A percentile compares a stretch with the other conserved stretches of the same genome.
These are phyloP conservation scores for Tripterygium wilfordii DNA, from an alignment of 177 flowering plant genomes.

Conservation along the genomic window DNA sequence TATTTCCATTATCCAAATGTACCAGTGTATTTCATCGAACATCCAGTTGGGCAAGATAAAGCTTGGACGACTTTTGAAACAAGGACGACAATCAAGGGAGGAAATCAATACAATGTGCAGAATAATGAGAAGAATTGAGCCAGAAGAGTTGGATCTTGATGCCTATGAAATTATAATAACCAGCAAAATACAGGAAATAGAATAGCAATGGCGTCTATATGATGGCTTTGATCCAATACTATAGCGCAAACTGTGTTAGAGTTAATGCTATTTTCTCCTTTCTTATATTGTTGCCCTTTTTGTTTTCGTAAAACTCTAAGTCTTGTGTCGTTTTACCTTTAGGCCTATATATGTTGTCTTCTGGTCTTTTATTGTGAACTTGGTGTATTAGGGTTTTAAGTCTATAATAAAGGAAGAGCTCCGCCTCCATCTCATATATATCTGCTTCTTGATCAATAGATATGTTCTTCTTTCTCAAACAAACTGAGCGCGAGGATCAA, in stretches of 20 bases:
- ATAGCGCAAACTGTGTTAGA: slow-evolving; percentile 79
- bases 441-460: too few species aligned
- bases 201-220: slow-evolving; percentile 90
- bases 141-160: slow-evolving; percentile 88
- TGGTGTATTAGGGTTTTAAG: too few species aligned
- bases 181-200: slow-evolving; percentile 93
- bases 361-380: too few species aligned
- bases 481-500: slow-evolving; percentile 80
- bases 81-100: slow-evolving; percentile 76
- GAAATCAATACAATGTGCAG: slow-evolving; percentile 82
- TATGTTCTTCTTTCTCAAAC: too few species aligned
- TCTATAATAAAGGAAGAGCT: too few species aligned
- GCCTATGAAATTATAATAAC: slow-evolving; percentile 87
- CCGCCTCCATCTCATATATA: too few species aligned
- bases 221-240: slow-evolving; percentile 91
- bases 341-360: too few species aligned
- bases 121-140: slow-evolving; percentile 93
- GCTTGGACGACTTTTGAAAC: slow-evolving; percentile 87
- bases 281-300: too few species aligned
- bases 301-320: too few species aligned
- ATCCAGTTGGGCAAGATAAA: slow-evolving; percentile 94
- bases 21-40: slow-evolving; percentile 95
- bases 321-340: too few species aligned
- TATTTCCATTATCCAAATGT: too few species aligned
- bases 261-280: too few species aligned